Evolutionary conservation across 352 stramenopile genomes (phyloP).

Genomic region (Globisporangium spiculum): DNA sequence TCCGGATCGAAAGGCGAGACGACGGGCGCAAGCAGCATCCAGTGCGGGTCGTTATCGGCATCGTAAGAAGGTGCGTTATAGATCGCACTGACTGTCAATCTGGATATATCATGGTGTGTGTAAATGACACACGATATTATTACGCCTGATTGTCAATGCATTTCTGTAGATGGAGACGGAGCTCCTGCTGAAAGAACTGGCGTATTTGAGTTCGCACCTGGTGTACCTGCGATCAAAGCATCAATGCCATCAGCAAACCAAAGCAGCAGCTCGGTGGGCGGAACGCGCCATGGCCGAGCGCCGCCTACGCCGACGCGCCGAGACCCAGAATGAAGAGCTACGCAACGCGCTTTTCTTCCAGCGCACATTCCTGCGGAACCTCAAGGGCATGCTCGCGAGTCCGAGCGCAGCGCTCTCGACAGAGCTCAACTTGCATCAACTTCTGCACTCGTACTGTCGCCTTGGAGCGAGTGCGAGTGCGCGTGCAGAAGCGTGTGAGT

Average conservation of each 20-base stretch:
- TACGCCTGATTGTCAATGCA: not conserved
- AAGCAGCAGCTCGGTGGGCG: not conserved
- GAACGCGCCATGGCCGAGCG: not conserved
- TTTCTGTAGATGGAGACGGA: not conserved
- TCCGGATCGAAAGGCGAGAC: not conserved
- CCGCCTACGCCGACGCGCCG: not conserved
- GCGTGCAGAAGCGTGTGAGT: not conserved
- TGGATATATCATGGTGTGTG: too few species aligned
- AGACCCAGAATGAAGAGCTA: slow-evolving; percentile 2
- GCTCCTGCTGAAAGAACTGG: not conserved
- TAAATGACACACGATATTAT: too few species aligned
- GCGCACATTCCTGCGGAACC: slow-evolving; percentile 6
- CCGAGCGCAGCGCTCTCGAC: not conserved
- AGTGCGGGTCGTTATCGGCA: slow-evolving; percentile 3
- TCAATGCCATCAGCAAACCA: not conserved
- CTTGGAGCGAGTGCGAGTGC: not conserved
- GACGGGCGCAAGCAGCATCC: slow-evolving; percentile 6
- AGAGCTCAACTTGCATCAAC: slow-evolving; percentile 8
- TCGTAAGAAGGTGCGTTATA: slow-evolving; percentile 8
- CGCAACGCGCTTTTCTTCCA: slow-evolving; percentile 5
- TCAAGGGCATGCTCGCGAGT: slow-evolving; percentile 8
- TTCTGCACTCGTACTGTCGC: slow-evolving; percentile 11
- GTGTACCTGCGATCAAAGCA: slow-evolving; percentile 1
- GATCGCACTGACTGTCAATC: not conserved
- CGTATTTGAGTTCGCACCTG: slow-evolving; percentile 4